Conservation (phyloP, 1,284 basidiomycete species). For the Hypsizygus ulmarius region DNA sequence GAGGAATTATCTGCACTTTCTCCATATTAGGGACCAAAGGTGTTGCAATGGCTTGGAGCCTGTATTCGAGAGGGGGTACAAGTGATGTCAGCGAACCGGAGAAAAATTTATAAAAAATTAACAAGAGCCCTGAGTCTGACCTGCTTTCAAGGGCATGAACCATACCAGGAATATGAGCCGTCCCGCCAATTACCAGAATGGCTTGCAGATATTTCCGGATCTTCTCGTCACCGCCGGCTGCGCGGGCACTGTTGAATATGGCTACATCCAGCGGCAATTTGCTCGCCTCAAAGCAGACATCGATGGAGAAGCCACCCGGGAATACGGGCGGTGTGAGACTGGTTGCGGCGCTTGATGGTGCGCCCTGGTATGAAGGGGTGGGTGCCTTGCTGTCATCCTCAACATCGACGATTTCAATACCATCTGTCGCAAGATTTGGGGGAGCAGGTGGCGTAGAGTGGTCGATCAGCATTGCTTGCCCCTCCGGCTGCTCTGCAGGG, state of each 20-base stretch:
- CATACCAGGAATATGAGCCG: slow-evolving; percentile 72
- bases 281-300: slow-evolving; percentile 82
- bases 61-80: slow-evolving; percentile 23
- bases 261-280: slow-evolving; percentile 94
- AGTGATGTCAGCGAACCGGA: slow-evolving; percentile 3
- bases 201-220: slow-evolving; percentile 87
- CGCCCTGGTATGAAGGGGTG: slow-evolving; percentile 21
- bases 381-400: slow-evolving; percentile 47
- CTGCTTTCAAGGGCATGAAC: slow-evolving; percentile 77
- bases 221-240: slow-evolving; percentile 85
- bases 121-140: slow-evolving; percentile 34
- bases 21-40: slow-evolving; percentile 78
- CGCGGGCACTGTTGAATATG: slow-evolving; percentile 87
- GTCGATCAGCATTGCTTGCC: slow-evolving; percentile 29
- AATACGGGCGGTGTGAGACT: slow-evolving; percentile 25
- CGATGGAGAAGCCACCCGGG: slow-evolving; percentile 50
- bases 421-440: slow-evolving; percentile 32
- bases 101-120: not conserved
- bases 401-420: slow-evolving; percentile 48
- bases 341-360: slow-evolving; percentile 21
- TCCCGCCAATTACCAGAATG: slow-evolving; percentile 87
- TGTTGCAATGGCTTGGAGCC: slow-evolving; percentile 83
- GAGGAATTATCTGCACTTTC: slow-evolving; percentile 85
- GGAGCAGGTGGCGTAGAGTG: slow-evolving; percentile 29
- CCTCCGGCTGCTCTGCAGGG: slow-evolving; percentile 27